phyloP scores from a whole-genome alignment of 2,329 filamentous ascomycete species.

The Beauveria varroae region DNA sequence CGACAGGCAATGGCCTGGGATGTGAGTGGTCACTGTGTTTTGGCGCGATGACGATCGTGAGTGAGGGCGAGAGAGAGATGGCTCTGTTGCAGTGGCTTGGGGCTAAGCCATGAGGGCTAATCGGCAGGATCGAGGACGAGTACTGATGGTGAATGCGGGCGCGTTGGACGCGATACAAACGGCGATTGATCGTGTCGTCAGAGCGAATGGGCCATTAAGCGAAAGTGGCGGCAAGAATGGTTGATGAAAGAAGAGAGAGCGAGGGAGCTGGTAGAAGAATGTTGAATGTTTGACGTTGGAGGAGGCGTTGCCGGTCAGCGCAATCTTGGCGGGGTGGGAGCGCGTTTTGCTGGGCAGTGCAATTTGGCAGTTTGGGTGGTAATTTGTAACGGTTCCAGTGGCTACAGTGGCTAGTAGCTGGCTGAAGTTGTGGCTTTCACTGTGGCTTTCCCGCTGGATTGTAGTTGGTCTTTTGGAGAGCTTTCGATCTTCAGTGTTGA shows the following conservation, averaged over 20 bases:
- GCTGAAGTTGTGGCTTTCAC: too few species aligned
- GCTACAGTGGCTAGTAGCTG: too few species aligned
- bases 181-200: not conserved
- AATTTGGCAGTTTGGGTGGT: too few species aligned
- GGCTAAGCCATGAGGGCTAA: slow-evolving; percentile 6
- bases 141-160: not conserved
- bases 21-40: not conserved
- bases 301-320: too few species aligned
- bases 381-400: too few species aligned
- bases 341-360: not conserved
- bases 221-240: not conserved
- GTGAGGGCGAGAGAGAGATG: not conserved
- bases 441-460: too few species aligned
- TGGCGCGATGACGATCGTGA: not conserved
- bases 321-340: not conserved
- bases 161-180: not conserved
- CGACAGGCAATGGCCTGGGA: not conserved
- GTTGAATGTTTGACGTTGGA: not conserved
- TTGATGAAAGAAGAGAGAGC: not conserved
- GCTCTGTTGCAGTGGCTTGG: not conserved
- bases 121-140: not conserved
- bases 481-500: too few species aligned
- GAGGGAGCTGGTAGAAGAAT: not conserved
- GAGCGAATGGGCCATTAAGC: not conserved
- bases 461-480: too few species aligned